These are phyloP conservation scores for Barnettozyma pratensis DNA, from an alignment of 805 yeast genomes.

Conservation along the genomic window DNA sequence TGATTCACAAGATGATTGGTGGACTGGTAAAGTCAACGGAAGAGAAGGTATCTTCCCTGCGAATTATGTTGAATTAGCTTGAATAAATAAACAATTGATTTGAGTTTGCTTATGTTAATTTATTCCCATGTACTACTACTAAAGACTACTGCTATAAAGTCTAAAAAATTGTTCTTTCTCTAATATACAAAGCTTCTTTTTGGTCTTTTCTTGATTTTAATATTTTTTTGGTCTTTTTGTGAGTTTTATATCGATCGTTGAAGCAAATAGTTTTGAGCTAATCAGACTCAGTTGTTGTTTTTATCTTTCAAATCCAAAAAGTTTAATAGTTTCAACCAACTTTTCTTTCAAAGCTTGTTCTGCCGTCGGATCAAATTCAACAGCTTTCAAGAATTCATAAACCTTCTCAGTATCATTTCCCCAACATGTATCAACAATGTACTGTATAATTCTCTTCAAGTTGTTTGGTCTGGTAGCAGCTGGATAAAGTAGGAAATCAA, in stretches of 20 bases:
- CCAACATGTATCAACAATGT: conserved; percentile 33
- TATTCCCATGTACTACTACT: too few species aligned
- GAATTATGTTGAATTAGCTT: conserved; percentile 78
- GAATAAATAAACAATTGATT: not conserved
- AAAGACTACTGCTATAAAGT: too few species aligned
- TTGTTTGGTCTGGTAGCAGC: conserved; percentile 30
- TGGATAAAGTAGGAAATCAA: conserved; percentile 30
- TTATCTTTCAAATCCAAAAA: conserved; percentile 24
- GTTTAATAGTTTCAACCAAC: conserved; percentile 17
- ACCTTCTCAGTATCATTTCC: conserved; percentile 20
- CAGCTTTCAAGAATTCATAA: conserved; percentile 8
- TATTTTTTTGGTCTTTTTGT: not conserved
- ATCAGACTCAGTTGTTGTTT: too few species aligned
- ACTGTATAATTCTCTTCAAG: conserved; percentile 28
- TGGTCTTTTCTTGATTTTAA: not conserved
- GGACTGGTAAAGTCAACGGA: conserved; percentile 91
- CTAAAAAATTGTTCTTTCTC: too few species aligned
- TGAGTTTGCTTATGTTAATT: not conserved
- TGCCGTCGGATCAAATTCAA: conserved; percentile 12
- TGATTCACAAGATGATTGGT: conserved; percentile 93
- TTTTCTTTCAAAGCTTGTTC: conserved; percentile 11
- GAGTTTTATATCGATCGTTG: too few species aligned
- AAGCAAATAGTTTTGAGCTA: too few species aligned
- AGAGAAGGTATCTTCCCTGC: conserved; percentile 95
- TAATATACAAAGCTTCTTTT: not conserved